These are phyloP conservation scores for Russula griseocarnosa DNA, from an alignment of 768 basidiomycete species.

Conservation along the genomic window DNA sequence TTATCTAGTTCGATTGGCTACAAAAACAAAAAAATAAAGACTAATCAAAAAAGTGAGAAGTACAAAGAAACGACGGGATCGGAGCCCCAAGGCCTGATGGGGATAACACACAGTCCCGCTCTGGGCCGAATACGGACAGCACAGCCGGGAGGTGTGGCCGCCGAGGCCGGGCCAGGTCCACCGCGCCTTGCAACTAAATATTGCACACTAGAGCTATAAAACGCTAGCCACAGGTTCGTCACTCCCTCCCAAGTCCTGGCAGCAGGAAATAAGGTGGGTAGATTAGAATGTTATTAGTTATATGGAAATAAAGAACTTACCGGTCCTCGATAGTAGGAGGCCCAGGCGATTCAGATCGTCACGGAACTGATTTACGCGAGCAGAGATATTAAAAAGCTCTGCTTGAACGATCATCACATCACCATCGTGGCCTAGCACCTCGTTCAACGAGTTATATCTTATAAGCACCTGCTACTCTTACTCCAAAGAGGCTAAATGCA, in stretches of 20 bases:
- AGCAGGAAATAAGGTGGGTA: conserved; percentile 2
- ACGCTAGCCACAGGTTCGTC: conserved; percentile 9
- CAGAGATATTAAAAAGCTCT: too few species aligned
- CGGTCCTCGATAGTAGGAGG: conserved; percentile 10
- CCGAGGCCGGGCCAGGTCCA: conserved; percentile 10
- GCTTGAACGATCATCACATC: conserved; percentile 75
- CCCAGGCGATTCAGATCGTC: conserved; percentile 44
- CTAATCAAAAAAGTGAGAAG: too few species aligned
- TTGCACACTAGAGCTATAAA: conserved; percentile 17
- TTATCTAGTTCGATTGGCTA: too few species aligned
- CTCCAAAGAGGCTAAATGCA: conserved; percentile 69
- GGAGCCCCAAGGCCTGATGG: too few species aligned
- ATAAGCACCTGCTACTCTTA: conserved; percentile 82
- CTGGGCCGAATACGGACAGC: neutral
- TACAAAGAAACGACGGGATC: too few species aligned
- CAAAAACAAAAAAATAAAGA: too few species aligned
- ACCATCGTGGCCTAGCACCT: conserved; percentile 77
- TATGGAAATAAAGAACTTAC: neutral
- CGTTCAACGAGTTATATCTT: conserved; percentile 68
- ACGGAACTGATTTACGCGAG: conserved; percentile 51
- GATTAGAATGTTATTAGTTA: conserved; percentile 21
- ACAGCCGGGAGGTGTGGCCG: too few species aligned
- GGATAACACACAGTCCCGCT: too few species aligned
- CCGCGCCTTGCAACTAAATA: too few species aligned
- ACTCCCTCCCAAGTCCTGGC: neutral